Percentiles rank a stretch among this genome's conserved stretches.
These are phyloP conservation scores for Plasmodium gonderi DNA, from an alignment of 169 alveolate genomes.

Conservation along the genomic window DNA sequence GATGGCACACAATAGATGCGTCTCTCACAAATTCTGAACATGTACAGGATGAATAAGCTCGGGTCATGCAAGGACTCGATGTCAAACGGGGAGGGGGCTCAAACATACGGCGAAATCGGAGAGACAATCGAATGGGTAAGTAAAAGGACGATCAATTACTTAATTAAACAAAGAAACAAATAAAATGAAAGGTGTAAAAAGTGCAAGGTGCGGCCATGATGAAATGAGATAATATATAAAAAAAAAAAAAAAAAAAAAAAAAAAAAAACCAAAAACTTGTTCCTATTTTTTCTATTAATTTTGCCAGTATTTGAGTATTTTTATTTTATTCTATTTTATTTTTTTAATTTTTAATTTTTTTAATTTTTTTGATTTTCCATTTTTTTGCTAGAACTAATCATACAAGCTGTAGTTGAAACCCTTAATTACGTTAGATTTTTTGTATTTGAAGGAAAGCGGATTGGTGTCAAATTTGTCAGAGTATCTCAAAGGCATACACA, in stretches of 20 bases:
- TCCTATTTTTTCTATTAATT: neutral
- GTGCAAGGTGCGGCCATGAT: neutral
- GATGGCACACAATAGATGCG: too few species aligned
- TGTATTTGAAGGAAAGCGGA: neutral
- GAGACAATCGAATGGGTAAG: too few species aligned
- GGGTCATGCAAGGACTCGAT: too few species aligned
- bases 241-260: neutral
- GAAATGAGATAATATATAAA: neutral
- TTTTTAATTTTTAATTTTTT: neutral
- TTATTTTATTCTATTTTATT: neutral
- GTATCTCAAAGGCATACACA: conserved; percentile 32
- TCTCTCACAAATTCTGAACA: too few species aligned
- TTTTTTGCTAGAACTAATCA: neutral
- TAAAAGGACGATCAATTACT: too few species aligned
- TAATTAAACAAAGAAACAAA: too few species aligned
- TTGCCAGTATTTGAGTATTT: neutral
- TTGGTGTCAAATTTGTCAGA: conserved; percentile 41
- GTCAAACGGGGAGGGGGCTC: too few species aligned
- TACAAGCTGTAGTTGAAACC: conserved; percentile 48
- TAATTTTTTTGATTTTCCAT: neutral
- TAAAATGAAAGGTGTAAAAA: too few species aligned
- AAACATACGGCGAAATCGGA: too few species aligned
- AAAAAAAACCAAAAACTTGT: neutral
- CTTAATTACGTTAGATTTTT: neutral
- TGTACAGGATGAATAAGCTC: too few species aligned